Evolutionary conservation across 345 rosid genomes (phyloP), one percentile per base, ranked within the genome.

Genomic region (Eucalyptus urophylla): DNA sequence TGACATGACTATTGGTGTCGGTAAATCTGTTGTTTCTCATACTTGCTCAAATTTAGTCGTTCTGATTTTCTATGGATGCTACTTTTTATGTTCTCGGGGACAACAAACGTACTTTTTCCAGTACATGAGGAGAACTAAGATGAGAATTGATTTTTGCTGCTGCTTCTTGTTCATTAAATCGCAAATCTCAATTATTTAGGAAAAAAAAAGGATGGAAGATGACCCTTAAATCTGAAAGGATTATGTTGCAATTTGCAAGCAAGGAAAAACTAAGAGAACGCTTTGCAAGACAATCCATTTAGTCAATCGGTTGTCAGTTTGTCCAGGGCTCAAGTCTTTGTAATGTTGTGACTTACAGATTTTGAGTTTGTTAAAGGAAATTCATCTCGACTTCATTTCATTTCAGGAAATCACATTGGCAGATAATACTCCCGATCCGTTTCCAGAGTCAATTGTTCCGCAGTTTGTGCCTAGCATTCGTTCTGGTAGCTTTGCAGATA

Each of bases 401-500:
- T 88, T 89, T 76, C 94, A 94, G 97, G 96, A 92, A 90, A 76
- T 90, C 53, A 89, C 87, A 87, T 67, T 92, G 67, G 88, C 56
- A 13, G 94, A 90, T 45, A 91, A 69, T 86, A 49, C 87, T 88
- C 60, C 92, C 22, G 95, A 92, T 87, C 91, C 29, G 12, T 40
- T 29, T 88, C 67, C 87, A 15, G 94, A 93, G 83, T 90, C 95
- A 80, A 62, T 90, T 1, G 62, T 87, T 86, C 51, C 83, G 87
- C 94, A 92, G 65, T 95, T 94, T 89, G 90, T 92, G 72, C 97
- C 96, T 27, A 90, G 92, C 88, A 91, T 94, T 49, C 96, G 96
- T 60, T 95, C 97, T 3, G 97, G 96, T 65, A 95, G 95, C 90
- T 94, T 91, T 89, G 92, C 96, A 67, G 94, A 92, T 54, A 94